Percentiles rank a stretch among this genome's conserved stretches.
Conservation (phyloP, 805 yeast species). For the Clavispora fructus region DNA sequence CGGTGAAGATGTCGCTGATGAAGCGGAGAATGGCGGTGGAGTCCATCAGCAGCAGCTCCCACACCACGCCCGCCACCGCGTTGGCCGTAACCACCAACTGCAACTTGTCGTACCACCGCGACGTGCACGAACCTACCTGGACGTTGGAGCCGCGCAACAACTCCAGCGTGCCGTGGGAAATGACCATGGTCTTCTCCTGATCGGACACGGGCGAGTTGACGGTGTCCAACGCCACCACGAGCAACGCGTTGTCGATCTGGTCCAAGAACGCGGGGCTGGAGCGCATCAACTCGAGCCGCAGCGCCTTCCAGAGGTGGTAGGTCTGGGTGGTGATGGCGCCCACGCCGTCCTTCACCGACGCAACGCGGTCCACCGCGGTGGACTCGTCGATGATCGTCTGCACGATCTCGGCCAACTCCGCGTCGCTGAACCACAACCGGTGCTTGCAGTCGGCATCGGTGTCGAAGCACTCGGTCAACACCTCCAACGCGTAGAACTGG, state of each 20-base stretch:
- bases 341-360: constrained; percentile 40
- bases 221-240: constrained; percentile 47
- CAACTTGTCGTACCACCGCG: constrained; percentile 56
- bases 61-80: constrained; percentile 54
- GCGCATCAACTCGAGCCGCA: constrained; percentile 36
- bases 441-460: constrained; percentile 22
- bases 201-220: constrained; percentile 40
- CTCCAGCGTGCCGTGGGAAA: constrained; percentile 48
- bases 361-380: constrained; percentile 26
- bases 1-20: constrained; percentile 55
- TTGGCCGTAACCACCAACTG: constrained; percentile 50
- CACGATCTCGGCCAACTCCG: constrained; percentile 43
- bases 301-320: constrained; percentile 44
- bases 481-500: constrained; percentile 47
- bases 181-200: constrained; percentile 43
- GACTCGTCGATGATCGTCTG: constrained; percentile 40
- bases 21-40: constrained; percentile 53
- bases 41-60: constrained; percentile 57
- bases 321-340: constrained; percentile 54
- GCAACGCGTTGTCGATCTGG: constrained; percentile 45
- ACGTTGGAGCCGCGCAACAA: constrained; percentile 39
- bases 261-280: constrained; percentile 34
- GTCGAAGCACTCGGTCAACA: constrained; percentile 29
- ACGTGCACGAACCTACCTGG: constrained; percentile 54
- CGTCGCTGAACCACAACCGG: constrained; percentile 49